Base-by-base conservation (phyloP, 768 basidiomycete species). In the Tulasnella sp. region DNA sequence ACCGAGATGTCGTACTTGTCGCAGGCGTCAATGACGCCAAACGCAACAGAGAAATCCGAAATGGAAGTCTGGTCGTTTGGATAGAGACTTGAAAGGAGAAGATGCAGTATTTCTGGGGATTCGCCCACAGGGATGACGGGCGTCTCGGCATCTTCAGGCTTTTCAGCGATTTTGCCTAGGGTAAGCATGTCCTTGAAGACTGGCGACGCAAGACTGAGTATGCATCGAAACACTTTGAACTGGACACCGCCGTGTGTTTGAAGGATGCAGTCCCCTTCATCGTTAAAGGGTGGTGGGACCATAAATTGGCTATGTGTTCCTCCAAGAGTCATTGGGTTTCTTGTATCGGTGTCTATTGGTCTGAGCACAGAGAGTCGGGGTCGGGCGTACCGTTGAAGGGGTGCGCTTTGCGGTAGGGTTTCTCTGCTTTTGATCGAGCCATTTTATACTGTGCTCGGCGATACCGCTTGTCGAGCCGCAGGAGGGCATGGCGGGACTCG, bases 101-200 rank as follows among this genome's bases (percentile, higher is more conserved):
- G 7, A 1, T 65, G 61, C 23, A 67, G 21, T 4, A 59, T 62
- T 9, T 36, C 19, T 1, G 49, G 40, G 34, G 60, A 55, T 48
- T 67, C 66, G 1, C 49, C 6, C 7, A 65, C 48, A 11, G 58
- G 49, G n/a, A 64, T 36, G 34, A 61, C 41, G 5, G 57, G 59
- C 5, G 41, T 23, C 15, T 29, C 59, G 27, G 23, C 36, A 21
- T 1, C 11, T 45, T 53, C 41, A 41, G 25, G 27, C 49, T 27
- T 35, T 4, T 48, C 53, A 5, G 54, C 49, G 1, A 66, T 62
- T 21, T 35, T 66, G 14, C 69, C 69, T 45, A 70, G 63, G 41
- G 63, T 62, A 61, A 82, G 76, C 70, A 80, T 76, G 60, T 73
- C 71, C 45, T 70, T 69, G 61, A 83, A 82, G 65, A 83, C 74